Conservation (phyloP, 257 asterid species). For the Ajuga chamaepitys region DNA sequence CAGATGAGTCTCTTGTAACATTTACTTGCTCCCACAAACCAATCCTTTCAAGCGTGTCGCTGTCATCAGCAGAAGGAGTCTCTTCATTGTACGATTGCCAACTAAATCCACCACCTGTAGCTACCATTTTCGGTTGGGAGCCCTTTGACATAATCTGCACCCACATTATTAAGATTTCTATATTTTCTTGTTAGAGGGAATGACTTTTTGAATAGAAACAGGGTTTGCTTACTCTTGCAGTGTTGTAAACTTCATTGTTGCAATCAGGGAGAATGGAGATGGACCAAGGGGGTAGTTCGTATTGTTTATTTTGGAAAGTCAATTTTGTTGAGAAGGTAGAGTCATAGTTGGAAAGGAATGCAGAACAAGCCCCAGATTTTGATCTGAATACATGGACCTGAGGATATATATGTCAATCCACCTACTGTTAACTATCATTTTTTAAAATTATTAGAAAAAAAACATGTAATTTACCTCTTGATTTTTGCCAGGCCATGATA, state of each 20-base stretch:
- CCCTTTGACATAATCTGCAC: constrained; percentile 52
- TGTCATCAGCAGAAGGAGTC: constrained; percentile 61
- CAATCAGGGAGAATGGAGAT: constrained; percentile 94
- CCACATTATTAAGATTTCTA: too few relatives aligned
- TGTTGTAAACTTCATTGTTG: constrained; percentile 74
- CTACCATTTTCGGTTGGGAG: constrained; percentile 49
- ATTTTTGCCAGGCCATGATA: constrained; percentile 72
- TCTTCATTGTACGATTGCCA: constrained; percentile 78
- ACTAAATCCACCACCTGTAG: constrained; percentile 31
- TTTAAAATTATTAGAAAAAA: background rate
- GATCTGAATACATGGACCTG: constrained; percentile 78
- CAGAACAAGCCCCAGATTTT: constrained; percentile 75
- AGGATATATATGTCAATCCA: background rate
- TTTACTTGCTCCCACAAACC: constrained; percentile 75
- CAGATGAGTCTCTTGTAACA: constrained; percentile 76
- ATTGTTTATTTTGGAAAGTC: constrained; percentile 51
- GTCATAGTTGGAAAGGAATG: constrained; percentile 79
- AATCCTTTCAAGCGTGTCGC: constrained; percentile 34
- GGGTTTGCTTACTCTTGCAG: constrained; percentile 58
- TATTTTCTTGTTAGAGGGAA: too few relatives aligned
- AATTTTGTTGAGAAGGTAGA: constrained; percentile 42
- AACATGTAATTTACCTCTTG: constrained; percentile 52
- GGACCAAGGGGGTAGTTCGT: constrained; percentile 91
- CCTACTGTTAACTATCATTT: too few relatives aligned
- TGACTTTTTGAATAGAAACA: too few relatives aligned